phyloP scores from a whole-genome alignment of 495 filamentous ascomycete genomes.

The Sabuloglossum arenarium region DNA sequence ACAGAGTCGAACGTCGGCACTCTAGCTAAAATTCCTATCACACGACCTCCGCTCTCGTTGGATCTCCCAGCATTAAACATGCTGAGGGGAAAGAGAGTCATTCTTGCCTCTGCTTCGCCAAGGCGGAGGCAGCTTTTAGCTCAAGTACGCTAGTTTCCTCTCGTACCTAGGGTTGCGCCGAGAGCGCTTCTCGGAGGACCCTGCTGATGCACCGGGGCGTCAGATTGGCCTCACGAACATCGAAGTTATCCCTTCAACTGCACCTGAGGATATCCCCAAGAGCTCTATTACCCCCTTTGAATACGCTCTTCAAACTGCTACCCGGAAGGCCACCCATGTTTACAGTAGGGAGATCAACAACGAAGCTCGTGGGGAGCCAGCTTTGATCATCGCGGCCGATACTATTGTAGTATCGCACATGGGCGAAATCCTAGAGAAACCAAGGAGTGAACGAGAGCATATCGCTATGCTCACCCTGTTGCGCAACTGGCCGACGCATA shows the following conservation, averaged over 20 bases:
- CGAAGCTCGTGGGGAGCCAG: constrained; percentile 42
- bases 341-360: constrained; percentile 49
- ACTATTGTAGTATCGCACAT: constrained; percentile 64
- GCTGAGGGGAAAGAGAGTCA: constrained; percentile 51
- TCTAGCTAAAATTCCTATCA: constrained; percentile 13
- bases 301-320: constrained; percentile 78
- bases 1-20: not conserved
- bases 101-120: constrained; percentile 78
- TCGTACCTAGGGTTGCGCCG: not conserved
- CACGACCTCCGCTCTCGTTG: constrained; percentile 38
- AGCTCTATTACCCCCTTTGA: constrained; percentile 52
- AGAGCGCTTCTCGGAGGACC: not conserved
- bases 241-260: constrained; percentile 61
- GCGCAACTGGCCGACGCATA: constrained; percentile 51
- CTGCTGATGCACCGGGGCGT: not conserved
- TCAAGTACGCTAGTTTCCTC: constrained; percentile 23
- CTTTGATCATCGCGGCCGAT: constrained; percentile 74
- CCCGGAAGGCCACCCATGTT: constrained; percentile 56
- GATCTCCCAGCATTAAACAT: constrained; percentile 53
- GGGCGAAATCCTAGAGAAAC: constrained; percentile 78
- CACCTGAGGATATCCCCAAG: constrained; percentile 69
- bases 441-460: constrained; percentile 57
- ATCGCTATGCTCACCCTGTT: constrained; percentile 59
- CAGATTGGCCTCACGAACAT: constrained; percentile 52
- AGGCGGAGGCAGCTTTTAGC: constrained; percentile 59